Conservation (phyloP, 352 stramenopile species). For the Phytophthora sp. region DNA sequence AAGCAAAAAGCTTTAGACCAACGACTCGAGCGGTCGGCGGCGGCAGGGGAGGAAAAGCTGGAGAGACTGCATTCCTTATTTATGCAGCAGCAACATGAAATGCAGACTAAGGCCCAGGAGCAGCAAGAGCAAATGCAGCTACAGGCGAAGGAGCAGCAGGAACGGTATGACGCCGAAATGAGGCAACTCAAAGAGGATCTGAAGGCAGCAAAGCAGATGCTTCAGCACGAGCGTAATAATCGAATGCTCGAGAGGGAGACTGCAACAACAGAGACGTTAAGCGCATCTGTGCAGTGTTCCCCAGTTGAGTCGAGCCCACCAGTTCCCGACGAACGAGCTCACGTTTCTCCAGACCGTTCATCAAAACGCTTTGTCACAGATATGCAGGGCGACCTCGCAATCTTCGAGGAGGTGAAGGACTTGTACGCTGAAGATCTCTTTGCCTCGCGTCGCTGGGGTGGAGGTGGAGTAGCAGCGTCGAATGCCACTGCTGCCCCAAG, state of each 20-base stretch:
- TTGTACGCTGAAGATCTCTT: slow-evolving; percentile 46
- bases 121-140: slow-evolving; percentile 54
- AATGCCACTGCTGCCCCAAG: background rate
- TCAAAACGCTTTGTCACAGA: slow-evolving; percentile 21
- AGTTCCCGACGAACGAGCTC: background rate
- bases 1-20: slow-evolving; percentile 63
- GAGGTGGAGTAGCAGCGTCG: background rate
- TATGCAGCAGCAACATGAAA: slow-evolving; percentile 21
- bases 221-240: slow-evolving; percentile 54
- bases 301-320: too few relatives aligned
- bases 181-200: slow-evolving; percentile 45
- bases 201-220: slow-evolving; percentile 47
- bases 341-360: background rate
- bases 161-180: slow-evolving; percentile 39
- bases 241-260: slow-evolving; percentile 52
- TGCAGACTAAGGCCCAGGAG: slow-evolving; percentile 64
- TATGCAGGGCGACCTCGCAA: slow-evolving; percentile 37
- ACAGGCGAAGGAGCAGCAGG: slow-evolving; percentile 30
- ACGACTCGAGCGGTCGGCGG: slow-evolving; percentile 37
- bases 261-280: slow-evolving; percentile 1
- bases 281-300: too few relatives aligned
- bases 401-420: slow-evolving; percentile 53
- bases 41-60: slow-evolving; percentile 20
- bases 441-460: slow-evolving; percentile 27
- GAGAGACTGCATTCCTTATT: slow-evolving; percentile 20